Evolutionary conservation across 352 stramenopile genomes (phyloP), one percentile per base, ranked within the genome.

Genomic region (Phytophthora pini): DNA sequence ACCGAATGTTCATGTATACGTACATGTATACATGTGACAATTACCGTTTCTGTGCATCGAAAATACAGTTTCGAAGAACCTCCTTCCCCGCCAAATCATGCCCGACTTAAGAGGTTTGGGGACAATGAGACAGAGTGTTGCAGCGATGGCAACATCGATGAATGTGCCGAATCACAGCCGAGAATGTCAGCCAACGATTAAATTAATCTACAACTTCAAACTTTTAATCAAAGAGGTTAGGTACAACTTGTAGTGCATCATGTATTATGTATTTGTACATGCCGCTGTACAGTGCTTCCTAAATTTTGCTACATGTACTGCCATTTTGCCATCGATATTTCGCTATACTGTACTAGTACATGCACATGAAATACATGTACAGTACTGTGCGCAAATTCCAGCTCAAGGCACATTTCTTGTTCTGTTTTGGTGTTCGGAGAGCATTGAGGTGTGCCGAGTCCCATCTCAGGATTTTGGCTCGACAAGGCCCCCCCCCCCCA

Each of bases 381-480:
- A 39, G 32, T 39, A 13, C 32, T 26, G 24, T 26, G 24, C 31
- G 31, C 31, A 36, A 13, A 7, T 36, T 36, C 9, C 13, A 44
- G 38, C 15, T 44, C 38, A 44, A 44, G 4, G 0, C 7, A 20
- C 38, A 43, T 34, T 9, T 34, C 11, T 34, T 34, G 8, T 36
- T 36, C 1, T 36, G 2, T 49, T 49, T 32, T 49, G 43, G 22
- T 49, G 43, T 49, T 49, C 22, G 43, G 40, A 47, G 7, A 2
- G 29, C 29, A 34, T 10, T 34, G 29, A 34, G 9, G 9, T 34
- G 29, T 34, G 29, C 29, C 7, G 29, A 48, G 43, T 49, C 43
- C 43, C 43, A 49, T 49, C 43, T 49, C 43, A 49, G 43, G 43
- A 49, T 49, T 13, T 20, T 26, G 10, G 43, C 15, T 49, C 43